Evolutionary conservation across 2,329 filamentous ascomycete genomes (phyloP), one percentile per base, ranked within the genome.

Genomic region (Aspergillus intermedius): DNA sequence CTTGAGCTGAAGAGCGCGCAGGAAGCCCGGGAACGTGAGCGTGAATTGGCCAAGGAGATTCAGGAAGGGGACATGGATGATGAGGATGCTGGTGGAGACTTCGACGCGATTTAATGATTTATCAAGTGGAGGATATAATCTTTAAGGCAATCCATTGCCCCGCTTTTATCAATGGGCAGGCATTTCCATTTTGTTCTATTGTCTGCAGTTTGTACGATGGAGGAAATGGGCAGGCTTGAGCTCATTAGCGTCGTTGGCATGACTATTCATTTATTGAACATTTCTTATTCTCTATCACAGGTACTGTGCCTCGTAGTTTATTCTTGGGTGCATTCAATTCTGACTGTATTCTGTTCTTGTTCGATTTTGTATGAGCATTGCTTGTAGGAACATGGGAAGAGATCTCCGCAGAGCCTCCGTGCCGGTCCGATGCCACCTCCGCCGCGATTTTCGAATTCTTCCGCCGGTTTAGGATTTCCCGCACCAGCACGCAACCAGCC

Each of bases 21-120:
- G 71, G 94, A 98, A 73, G 93, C 93, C n/a, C 82, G 93, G 45
- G 93, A 98, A 70, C 81, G 93, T 17, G 93, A 98, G 77, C 82
- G 93, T 15, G 93, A 98, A 73, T 83, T 98, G 78, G 93, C 91
- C 54, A 97, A 97, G 79, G 93, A 98, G 77, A 97, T 98, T 65
- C 89, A 95, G 72, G 93, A 97, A 58, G 93, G 91, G 17, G 93
- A 98, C 65, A 80, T 95, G 70, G 93, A 97, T 61, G 93, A 96
- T 62, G 93, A 96, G 64, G 93, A 97, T 74, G 85, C 94, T 43
- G 90, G 88, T 47, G 91, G 90, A 49, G 91, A 96, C 64, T 97
- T 96, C 71, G 93, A 97, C 63, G 91, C 89, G 61, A 89, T 97
- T 78, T 97, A 86, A 81, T 52, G 48, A 43, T 47, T 37, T 37